Percentiles rank a stretch among this genome's conserved stretches.
Conservation (phyloP, 352 stramenopile species). For the Phytophthora constricta region DNA sequence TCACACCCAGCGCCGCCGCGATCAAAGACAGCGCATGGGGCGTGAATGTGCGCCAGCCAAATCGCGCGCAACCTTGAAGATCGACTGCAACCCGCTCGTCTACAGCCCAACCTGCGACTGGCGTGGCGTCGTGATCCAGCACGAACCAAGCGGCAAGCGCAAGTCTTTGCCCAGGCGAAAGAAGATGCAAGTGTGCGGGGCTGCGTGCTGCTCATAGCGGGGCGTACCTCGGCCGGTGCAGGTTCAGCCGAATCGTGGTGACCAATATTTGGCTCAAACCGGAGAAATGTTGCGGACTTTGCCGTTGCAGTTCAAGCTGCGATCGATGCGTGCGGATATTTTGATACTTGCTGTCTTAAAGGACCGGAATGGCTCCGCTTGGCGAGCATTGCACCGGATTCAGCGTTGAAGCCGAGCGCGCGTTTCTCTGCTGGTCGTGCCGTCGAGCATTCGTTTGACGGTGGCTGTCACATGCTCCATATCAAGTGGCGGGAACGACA, state of each 20-base stretch:
- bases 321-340: neutral
- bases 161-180: neutral
- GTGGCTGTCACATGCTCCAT: neutral
- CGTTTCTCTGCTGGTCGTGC: conserved; percentile 3
- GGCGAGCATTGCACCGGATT: neutral
- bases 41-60: neutral
- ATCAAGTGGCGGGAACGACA: no score
- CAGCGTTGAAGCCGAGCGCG: neutral
- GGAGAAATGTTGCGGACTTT: no score
- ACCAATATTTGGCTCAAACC: no score
- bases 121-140: neutral
- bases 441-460: neutral
- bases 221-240: no score
- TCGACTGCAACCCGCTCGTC: conserved; percentile 1
- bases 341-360: neutral
- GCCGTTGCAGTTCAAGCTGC: neutral
- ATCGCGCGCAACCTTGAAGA: conserved; percentile 4
- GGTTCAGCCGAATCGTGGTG: no score
- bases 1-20: neutral
- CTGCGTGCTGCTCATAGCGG: no score
- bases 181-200: no score
- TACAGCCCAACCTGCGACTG: no score
- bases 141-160: neutral
- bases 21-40: neutral
- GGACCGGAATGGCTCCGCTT: neutral